Evolutionary conservation across 345 rosid species (phyloP).

Genomic region (Hypericum androsaemum): DNA sequence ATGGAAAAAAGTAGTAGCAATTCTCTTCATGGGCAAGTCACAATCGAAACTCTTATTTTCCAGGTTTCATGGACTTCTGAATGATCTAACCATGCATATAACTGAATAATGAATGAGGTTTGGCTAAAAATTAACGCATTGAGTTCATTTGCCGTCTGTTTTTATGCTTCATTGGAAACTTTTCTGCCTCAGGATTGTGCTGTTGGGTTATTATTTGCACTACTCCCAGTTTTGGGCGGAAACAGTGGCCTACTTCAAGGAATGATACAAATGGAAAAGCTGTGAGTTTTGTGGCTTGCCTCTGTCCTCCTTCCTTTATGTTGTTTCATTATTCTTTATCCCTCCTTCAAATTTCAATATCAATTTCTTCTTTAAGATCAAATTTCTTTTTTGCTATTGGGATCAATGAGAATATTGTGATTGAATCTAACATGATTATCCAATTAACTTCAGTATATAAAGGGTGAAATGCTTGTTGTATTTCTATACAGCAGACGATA

Average conservation of each 20-base stretch:
- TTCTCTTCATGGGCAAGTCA: conserved; percentile 93
- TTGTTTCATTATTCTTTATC: neutral
- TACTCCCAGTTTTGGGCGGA: conserved; percentile 97
- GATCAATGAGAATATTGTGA: too few relatives aligned
- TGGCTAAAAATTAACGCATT: too few relatives aligned
- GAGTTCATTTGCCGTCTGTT: too few relatives aligned
- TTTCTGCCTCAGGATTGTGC: conserved; percentile 70
- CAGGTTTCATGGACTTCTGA: conserved; percentile 42
- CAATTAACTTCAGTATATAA: too few relatives aligned
- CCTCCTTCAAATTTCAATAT: neutral
- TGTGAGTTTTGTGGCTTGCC: conserved; percentile 39
- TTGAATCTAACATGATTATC: too few relatives aligned
- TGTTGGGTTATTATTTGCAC: conserved; percentile 84
- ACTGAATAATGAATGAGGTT: too few relatives aligned
- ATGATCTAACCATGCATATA: too few relatives aligned
- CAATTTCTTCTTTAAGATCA: neutral
- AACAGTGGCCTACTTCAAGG: conserved; percentile 77
- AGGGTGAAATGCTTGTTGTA: too few relatives aligned
- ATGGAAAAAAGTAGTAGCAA: conserved; percentile 62
- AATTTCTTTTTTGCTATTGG: neutral
- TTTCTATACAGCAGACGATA: too few relatives aligned
- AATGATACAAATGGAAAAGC: conserved; percentile 84
- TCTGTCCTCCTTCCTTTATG: conserved; percentile 1
- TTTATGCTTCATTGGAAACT: too few relatives aligned
- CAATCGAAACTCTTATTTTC: conserved; percentile 90